Percentiles rank a stretch among this genome's conserved stretches.
Evolutionary conservation across 441 rosid species (phyloP).

Genomic region (Pelargonium myrrhifolium): DNA sequence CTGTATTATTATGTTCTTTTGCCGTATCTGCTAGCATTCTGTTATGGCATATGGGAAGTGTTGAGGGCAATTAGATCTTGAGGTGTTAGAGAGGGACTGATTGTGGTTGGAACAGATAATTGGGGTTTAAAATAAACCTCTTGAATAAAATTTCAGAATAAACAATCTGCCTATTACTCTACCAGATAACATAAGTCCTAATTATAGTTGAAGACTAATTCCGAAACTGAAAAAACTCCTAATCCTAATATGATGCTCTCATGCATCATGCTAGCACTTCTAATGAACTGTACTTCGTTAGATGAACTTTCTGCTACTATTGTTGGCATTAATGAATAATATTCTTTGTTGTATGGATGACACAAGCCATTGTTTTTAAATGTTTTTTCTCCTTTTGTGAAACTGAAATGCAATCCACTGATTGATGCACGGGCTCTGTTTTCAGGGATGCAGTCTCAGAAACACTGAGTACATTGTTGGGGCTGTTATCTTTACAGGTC

Average conservation of each 20-base stretch:
- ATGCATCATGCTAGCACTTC: not conserved
- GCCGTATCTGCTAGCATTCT: too few species aligned
- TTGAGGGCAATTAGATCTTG: too few species aligned
- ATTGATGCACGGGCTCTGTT: slow-evolving; percentile 21
- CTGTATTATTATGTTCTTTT: not conserved
- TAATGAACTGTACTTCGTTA: not conserved
- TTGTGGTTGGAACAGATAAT: too few species aligned
- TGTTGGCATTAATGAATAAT: not conserved
- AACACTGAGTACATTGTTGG: slow-evolving; percentile 86
- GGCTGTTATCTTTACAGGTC: slow-evolving; percentile 79
- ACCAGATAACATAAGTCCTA: too few species aligned
- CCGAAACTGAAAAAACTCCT: too few species aligned
- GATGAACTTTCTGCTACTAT: not conserved
- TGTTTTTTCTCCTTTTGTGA: slow-evolving; percentile 4
- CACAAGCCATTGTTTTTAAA: not conserved
- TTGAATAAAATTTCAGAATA: too few species aligned
- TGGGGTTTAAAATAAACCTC: too few species aligned
- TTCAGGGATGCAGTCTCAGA: slow-evolving; percentile 99
- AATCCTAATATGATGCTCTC: not conserved
- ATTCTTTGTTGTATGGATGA: slow-evolving; percentile 1
- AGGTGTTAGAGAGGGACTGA: too few species aligned
- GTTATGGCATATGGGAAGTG: too few species aligned
- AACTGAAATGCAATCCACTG: slow-evolving; percentile 12
- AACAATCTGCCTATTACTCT: too few species aligned
- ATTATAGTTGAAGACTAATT: too few species aligned